Conservation (phyloP, 805 yeast species). For the Myxozyma neotropica region DNA sequence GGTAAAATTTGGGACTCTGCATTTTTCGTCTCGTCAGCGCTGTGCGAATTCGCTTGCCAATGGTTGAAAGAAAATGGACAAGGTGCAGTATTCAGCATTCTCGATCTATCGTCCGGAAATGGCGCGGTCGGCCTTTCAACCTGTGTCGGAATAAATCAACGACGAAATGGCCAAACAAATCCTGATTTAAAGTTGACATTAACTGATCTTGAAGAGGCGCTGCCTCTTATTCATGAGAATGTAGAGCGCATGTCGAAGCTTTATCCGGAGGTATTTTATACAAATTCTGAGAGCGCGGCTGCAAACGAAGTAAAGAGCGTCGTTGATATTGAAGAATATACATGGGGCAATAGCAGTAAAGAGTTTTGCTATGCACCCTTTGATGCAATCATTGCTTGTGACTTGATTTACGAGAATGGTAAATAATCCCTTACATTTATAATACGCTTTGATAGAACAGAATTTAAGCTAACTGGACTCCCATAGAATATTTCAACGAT, state of each 20-base stretch:
- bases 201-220: conserved; percentile 27
- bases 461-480: neutral
- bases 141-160: neutral
- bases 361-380: conserved; percentile 1
- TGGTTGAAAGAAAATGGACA: neutral
- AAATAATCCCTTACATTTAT: neutral
- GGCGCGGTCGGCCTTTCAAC: conserved; percentile 29
- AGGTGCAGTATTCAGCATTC: neutral
- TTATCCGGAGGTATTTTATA: neutral
- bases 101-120: conserved; percentile 30
- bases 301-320: too few species aligned
- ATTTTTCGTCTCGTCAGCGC: conserved; percentile 10
- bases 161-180: neutral
- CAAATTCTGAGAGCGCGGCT: too few species aligned
- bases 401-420: conserved; percentile 30
- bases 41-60: neutral
- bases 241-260: neutral
- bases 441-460: neutral
- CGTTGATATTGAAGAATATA: conserved; percentile 1
- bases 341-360: conserved; percentile 24
- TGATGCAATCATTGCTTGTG: conserved; percentile 30
- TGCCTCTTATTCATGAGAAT: conserved; percentile 24
- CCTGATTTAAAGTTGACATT: neutral
- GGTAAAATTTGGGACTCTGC: conserved; percentile 35
- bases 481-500: conserved; percentile 19